Evolutionary conservation across 129 eudicot genomes (phyloP).

Genomic region (Rutidosis leptorrhynchoides): DNA sequence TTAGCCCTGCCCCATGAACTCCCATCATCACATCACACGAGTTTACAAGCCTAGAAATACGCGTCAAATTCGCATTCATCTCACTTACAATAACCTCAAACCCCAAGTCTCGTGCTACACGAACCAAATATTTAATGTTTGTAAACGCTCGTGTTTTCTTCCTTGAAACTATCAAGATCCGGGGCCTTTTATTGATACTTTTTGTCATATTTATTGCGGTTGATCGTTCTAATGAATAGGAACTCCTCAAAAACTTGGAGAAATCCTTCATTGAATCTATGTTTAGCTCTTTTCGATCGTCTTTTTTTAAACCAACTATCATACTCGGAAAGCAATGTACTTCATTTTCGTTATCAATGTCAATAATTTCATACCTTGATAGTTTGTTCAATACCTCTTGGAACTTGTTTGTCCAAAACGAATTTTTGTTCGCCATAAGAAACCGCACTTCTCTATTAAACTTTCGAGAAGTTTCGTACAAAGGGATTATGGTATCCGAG

Average conservation of each 20-base stretch:
- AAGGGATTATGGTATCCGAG: slow-evolving; percentile 56
- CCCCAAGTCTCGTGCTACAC: slow-evolving; percentile 43
- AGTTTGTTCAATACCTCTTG: slow-evolving; percentile 37
- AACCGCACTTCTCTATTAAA: slow-evolving; percentile 49
- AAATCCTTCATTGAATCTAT: slow-evolving; percentile 45
- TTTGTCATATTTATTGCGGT: slow-evolving; percentile 13
- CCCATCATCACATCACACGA: slow-evolving; percentile 80
- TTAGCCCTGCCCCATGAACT: slow-evolving; percentile 90
- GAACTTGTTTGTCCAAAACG: slow-evolving; percentile 42
- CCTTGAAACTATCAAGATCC: slow-evolving; percentile 57
- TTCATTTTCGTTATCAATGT: slow-evolving; percentile 43
- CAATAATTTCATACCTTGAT: slow-evolving; percentile 53
- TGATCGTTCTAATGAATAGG: slow-evolving; percentile 51
- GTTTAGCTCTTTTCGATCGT: slow-evolving; percentile 36
- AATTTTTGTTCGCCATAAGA: slow-evolving; percentile 33
- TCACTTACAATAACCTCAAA: slow-evolving; percentile 45
- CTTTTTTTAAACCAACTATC: slow-evolving; percentile 55
- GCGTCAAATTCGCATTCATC: slow-evolving; percentile 23
- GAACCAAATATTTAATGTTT: slow-evolving; percentile 41
- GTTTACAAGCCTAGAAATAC: slow-evolving; percentile 48
- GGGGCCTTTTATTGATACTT: slow-evolving; percentile 31
- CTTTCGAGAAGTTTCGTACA: slow-evolving; percentile 45
- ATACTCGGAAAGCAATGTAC: slow-evolving; percentile 61
- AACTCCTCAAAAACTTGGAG: slow-evolving; percentile 39
- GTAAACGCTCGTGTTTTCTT: slow-evolving; percentile 32